A percentile compares a stretch with the other conserved stretches of the same genome.
Conservation (phyloP, 1,284 basidiomycete genomes). For the Trametes pubescens region DNA sequence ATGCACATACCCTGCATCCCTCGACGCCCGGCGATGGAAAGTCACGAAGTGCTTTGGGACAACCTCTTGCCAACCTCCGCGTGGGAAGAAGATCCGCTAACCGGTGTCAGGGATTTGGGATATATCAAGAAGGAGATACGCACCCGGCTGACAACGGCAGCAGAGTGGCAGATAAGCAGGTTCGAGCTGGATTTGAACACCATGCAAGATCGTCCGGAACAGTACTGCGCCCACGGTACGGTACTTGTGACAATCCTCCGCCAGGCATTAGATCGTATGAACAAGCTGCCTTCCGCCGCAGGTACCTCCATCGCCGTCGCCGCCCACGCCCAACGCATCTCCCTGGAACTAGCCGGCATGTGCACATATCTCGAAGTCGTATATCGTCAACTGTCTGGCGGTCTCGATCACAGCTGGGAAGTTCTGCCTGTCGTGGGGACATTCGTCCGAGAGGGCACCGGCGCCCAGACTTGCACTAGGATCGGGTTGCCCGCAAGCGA, state of each 20-base stretch:
- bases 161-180: no score
- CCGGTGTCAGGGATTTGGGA: slow-evolving; percentile 4
- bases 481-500: slow-evolving; percentile 14
- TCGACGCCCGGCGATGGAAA: neutral
- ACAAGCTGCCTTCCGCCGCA: slow-evolving; percentile 1
- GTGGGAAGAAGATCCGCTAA: neutral
- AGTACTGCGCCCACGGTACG: neutral
- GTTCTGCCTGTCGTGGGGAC: slow-evolving; percentile 6
- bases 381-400: neutral
- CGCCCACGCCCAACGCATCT: slow-evolving; percentile 15
- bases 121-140: neutral
- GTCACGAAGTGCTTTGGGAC: neutral
- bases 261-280: slow-evolving; percentile 11
- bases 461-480: slow-evolving; percentile 2
- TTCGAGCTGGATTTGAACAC: no score
- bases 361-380: slow-evolving; percentile 6
- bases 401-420: neutral
- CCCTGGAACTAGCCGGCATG: slow-evolving; percentile 11
- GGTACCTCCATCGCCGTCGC: slow-evolving; percentile 5
- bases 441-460: neutral
- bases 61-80: no score
- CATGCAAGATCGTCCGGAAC: no score
- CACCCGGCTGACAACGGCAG: no score
- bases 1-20: slow-evolving; percentile 13
- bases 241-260: slow-evolving; percentile 7